A percentile compares a stretch with the other conserved stretches of the same genome.
Evolutionary conservation across 768 basidiomycete species (phyloP).

Genomic region (Suillus bovinus): DNA sequence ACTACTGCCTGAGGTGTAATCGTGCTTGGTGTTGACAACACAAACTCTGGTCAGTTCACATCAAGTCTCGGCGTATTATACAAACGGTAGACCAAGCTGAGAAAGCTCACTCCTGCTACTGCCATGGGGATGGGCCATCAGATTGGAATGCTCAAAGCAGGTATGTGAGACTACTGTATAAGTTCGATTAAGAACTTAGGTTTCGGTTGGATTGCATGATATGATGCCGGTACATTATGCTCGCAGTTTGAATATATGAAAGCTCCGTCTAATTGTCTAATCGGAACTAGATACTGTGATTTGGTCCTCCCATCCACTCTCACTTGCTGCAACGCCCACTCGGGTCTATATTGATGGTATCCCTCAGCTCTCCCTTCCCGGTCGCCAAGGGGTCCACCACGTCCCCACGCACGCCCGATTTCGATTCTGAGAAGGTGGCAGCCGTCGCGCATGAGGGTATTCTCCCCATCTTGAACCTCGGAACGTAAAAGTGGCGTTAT

Average conservation of each 20-base stretch:
- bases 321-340: slow-evolving; percentile 74
- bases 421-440: slow-evolving; percentile 63
- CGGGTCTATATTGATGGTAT: too few species aligned
- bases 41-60: too few species aligned
- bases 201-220: slow-evolving; percentile 26
- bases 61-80: too few species aligned
- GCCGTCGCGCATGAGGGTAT: slow-evolving; percentile 71
- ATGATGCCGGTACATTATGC: slow-evolving; percentile 44
- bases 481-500: slow-evolving; percentile 45
- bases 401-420: slow-evolving; percentile 64
- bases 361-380: too few species aligned
- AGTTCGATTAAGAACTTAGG: neutral
- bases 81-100: too few species aligned
- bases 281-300: slow-evolving; percentile 58
- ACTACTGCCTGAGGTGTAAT: too few species aligned
- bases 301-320: slow-evolving; percentile 76
- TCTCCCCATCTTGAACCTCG: slow-evolving; percentile 61
- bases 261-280: slow-evolving; percentile 1
- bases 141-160: slow-evolving; percentile 56
- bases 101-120: slow-evolving; percentile 61
- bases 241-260: neutral
- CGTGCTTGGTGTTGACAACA: too few species aligned
- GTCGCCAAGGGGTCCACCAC: slow-evolving; percentile 34
- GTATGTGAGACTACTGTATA: slow-evolving; percentile 20
- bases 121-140: too few species aligned